These are phyloP conservation scores for Suhomyces pyralidae DNA, from an alignment of 805 yeast species.

Conservation along the genomic window DNA sequence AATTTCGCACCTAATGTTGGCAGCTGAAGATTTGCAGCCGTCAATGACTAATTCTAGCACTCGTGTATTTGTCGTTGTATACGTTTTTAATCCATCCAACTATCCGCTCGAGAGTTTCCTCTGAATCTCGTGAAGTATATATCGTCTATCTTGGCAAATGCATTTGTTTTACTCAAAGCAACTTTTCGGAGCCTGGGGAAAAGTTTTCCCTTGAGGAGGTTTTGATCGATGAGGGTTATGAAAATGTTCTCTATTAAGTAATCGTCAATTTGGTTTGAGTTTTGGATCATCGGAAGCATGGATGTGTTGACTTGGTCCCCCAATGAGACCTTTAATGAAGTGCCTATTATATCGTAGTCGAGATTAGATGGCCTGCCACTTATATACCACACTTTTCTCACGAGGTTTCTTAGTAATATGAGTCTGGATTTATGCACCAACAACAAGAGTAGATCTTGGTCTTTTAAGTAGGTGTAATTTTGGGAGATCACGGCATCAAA, in stretches of 20 bases:
- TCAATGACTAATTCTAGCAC: not conserved
- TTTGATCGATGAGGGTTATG: constrained; percentile 51
- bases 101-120: constrained; percentile 7
- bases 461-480: constrained; percentile 35
- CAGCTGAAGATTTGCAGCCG: not conserved
- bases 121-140: constrained; percentile 16
- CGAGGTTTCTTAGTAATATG: constrained; percentile 45
- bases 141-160: constrained; percentile 34
- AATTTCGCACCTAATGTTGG: too few relatives aligned
- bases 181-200: constrained; percentile 38
- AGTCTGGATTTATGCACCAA: constrained; percentile 45
- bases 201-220: constrained; percentile 51
- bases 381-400: constrained; percentile 31
- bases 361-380: constrained; percentile 24
- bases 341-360: constrained; percentile 25
- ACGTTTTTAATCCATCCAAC: constrained; percentile 11
- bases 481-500: constrained; percentile 29
- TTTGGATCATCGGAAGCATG: constrained; percentile 6
- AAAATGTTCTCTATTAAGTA: constrained; percentile 48
- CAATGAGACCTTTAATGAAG: constrained; percentile 16
- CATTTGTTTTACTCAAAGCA: constrained; percentile 41
- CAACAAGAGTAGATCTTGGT: constrained; percentile 38
- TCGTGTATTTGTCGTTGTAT: not conserved
- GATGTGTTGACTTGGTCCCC: constrained; percentile 3
- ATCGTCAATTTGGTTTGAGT: constrained; percentile 27